Base-by-base conservation (phyloP, 768 basidiomycete genomes). In the Phanerochaete sordida region DNA sequence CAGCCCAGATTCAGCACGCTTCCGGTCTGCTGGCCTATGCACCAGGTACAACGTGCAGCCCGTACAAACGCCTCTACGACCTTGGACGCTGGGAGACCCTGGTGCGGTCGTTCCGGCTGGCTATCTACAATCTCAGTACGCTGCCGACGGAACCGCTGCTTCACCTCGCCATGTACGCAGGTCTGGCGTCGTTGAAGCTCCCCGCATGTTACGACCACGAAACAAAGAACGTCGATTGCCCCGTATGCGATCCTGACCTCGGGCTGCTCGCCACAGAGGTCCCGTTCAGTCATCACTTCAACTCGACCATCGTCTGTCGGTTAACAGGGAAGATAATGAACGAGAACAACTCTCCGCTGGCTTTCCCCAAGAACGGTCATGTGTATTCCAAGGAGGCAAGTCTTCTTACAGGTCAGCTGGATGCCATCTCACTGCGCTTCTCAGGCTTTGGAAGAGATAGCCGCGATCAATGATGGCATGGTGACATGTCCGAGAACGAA, bases 251-350 rank as follows among this genome's bases (percentile, higher is more conserved):
- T 39, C 73, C 83, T 1, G 85, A 86, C 24, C 77, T 95, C 9
- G 87, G 88, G 23, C 78, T 82, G 60, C 83, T 99, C 8, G 93
- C 91, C 13, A 78, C 81, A 58, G 91, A 94, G 64, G 93, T 98
- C 0, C 95, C 97, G 1, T 87, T 84, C 69, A 92, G 91, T 65
- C 95, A 98, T 75, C 95, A 98, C 70, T 86, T 89, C 43, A 98
- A 96, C 69, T 96, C 94, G 23, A 96, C 93, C 0, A 92, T 99
- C 57, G 95, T 98, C 16, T 98, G 97, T 70, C 76, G 86, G 55
- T 81, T 98, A 68, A 93, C 84, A 63, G 95, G 96, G 26, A 87
- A 88, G 71, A 95, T 98, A 58, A 96, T 98, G 89, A 91, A 97
- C 67, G 95, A 87, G 64, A 87, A 94, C 70, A 95, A 95, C 66